phyloP scores from a whole-genome alignment of 805 yeast species.

The Schwanniomyces vanrijiae region DNA sequence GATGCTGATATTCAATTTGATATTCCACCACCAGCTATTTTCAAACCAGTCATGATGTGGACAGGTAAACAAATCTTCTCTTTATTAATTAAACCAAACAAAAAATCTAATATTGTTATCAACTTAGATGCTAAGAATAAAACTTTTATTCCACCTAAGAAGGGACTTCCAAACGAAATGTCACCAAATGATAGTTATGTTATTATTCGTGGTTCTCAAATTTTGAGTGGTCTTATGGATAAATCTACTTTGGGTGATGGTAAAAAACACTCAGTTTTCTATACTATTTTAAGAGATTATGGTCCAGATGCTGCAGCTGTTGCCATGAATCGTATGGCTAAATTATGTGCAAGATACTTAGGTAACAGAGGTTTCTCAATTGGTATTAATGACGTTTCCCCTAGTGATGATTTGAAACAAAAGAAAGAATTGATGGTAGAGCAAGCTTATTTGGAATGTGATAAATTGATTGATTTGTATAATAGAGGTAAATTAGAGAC shows the following conservation, averaged over 20 bases:
- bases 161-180: slow-evolving; percentile 84
- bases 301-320: slow-evolving; percentile 95
- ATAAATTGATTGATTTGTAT: slow-evolving; percentile 77
- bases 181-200: slow-evolving; percentile 97
- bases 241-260: slow-evolving; percentile 97
- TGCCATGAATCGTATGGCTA: slow-evolving; percentile 99
- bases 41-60: slow-evolving; percentile 90
- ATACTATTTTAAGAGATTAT: slow-evolving; percentile 90
- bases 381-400: slow-evolving; percentile 97
- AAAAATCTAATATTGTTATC: slow-evolving; percentile 71
- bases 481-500: slow-evolving; percentile 89
- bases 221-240: slow-evolving; percentile 94
- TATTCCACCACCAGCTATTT: slow-evolving; percentile 90
- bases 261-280: slow-evolving; percentile 93
- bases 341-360: slow-evolving; percentile 89
- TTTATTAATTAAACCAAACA: slow-evolving; percentile 80
- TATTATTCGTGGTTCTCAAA: slow-evolving; percentile 82
- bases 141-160: slow-evolving; percentile 75
- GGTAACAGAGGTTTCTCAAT: slow-evolving; percentile 97
- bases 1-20: slow-evolving; percentile 89
- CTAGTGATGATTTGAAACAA: slow-evolving; percentile 71
- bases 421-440: slow-evolving; percentile 89
- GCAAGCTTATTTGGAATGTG: slow-evolving; percentile 86
- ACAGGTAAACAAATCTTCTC: slow-evolving; percentile 97
- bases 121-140: slow-evolving; percentile 94